A percentile compares a stretch with the other conserved stretches of the same genome.
Evolutionary conservation across 2,329 filamentous ascomycete genomes (phyloP).

Genomic region (Fusarium multiceps): DNA sequence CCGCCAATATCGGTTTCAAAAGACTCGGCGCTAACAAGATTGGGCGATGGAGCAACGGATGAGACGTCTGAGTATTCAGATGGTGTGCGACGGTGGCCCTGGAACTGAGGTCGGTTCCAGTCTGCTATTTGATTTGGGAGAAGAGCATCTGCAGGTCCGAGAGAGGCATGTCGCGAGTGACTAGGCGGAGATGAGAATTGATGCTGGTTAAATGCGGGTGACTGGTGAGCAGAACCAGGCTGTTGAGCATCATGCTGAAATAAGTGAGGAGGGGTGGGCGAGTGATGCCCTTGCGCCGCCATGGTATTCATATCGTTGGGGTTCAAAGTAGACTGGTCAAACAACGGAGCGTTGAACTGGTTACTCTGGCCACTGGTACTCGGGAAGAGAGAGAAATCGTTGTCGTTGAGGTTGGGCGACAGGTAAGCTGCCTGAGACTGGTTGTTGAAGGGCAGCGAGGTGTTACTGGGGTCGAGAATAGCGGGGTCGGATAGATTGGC

Average conservation of each 20-base stretch:
- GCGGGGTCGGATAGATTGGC: conserved; percentile 52
- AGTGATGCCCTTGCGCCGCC: conserved; percentile 67
- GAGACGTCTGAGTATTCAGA: conserved; percentile 96
- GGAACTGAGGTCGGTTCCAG: conserved; percentile 72
- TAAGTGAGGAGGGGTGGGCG: conserved; percentile 66
- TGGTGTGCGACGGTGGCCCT: conserved; percentile 82
- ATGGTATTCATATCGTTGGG: conserved; percentile 63
- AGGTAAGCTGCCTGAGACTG: conserved; percentile 59
- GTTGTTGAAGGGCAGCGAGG: conserved; percentile 56
- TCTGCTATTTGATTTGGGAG: conserved; percentile 63
- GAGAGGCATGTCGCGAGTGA: conserved; percentile 67
- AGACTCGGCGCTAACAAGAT: conserved; percentile 78
- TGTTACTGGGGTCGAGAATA: conserved; percentile 56
- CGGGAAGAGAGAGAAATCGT: conserved; percentile 75
- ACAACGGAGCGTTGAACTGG: conserved; percentile 71
- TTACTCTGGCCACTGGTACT: conserved; percentile 62
- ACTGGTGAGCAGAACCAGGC: conserved; percentile 64
- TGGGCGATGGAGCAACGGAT: conserved; percentile 85
- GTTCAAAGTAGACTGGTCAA: conserved; percentile 61
- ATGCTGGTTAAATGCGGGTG: conserved; percentile 67
- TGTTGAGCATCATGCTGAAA: conserved; percentile 62
- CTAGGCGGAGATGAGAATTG: conserved; percentile 64
- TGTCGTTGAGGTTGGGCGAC: conserved; percentile 62
- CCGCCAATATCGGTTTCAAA: conserved; percentile 79
- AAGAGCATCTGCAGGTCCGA: conserved; percentile 68